Percentiles rank a stretch among this genome's conserved stretches.
Evolutionary conservation across 768 basidiomycete species (phyloP).

Genomic region (Agrocybe chaxingu): DNA sequence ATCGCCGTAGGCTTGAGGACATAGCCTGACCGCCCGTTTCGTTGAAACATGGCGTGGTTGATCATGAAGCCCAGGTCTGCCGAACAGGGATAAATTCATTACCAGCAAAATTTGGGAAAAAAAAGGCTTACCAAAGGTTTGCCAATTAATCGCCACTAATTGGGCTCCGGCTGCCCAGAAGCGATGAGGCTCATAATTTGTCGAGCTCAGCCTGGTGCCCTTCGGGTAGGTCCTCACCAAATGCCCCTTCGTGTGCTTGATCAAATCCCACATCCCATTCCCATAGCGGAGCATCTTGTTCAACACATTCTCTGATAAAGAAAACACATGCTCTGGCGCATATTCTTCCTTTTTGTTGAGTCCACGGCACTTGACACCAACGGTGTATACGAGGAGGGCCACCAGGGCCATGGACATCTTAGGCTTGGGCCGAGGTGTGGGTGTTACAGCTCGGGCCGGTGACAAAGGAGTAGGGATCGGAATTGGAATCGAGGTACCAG

Average conservation of each 20-base stretch:
- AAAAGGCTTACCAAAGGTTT: constrained; percentile 74
- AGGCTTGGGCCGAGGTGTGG: constrained; percentile 37
- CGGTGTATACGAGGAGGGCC: constrained; percentile 88
- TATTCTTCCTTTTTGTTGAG: constrained; percentile 90
- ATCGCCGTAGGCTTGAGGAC: constrained; percentile 86
- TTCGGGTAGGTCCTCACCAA: constrained; percentile 88
- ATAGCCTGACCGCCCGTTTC: constrained; percentile 87
- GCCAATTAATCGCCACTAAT: constrained; percentile 95
- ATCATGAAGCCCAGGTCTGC: constrained; percentile 88
- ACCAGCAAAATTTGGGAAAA: background rate
- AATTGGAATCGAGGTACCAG: constrained; percentile 6
- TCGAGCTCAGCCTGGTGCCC: constrained; percentile 76
- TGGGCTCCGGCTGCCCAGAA: constrained; percentile 92
- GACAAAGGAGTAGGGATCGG: constrained; percentile 1
- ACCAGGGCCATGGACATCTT: constrained; percentile 77
- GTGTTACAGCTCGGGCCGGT: constrained; percentile 6
- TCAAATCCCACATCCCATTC: constrained; percentile 60
- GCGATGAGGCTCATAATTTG: constrained; percentile 88
- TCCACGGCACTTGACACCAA: constrained; percentile 93
- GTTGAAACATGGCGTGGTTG: constrained; percentile 94
- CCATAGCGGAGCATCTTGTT: constrained; percentile 65
- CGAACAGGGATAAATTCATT: background rate
- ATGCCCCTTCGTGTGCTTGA: constrained; percentile 89
- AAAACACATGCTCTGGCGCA: constrained; percentile 86
- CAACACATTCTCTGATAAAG: constrained; percentile 81